Evolutionary conservation across 78 protist genomes (phyloP), one percentile per base, ranked within the genome.

Genomic region (Reticulomyxa filosa): DNA sequence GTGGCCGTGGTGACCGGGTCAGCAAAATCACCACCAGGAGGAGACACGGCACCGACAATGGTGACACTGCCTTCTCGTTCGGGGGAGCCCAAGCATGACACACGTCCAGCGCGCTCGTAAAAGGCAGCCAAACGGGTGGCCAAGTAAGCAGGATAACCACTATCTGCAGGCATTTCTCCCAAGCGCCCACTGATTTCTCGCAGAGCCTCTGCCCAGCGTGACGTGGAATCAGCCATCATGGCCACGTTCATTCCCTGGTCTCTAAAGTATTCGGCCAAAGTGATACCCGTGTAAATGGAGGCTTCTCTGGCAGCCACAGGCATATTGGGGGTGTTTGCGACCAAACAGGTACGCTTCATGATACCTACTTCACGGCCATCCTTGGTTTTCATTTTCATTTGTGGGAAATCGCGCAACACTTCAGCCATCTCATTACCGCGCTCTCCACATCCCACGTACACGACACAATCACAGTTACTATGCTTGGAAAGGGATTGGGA

Each of bases 311-410:
- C 65, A 34, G 65, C 65, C 10, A 59, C 65, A 59, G 65, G 98
- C 99, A 97, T 97, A 83, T 97, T 97, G 36, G 99, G 93, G 5
- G 99, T 95, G 83, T 97, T 97, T 70, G 99, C 99, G 3, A 97
- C 95, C 35, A 97, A 79, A n/a, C 87, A 72, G 29, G 99, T 97
- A 59, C 99, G 90, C 76, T 93, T 85, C 99, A 97, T 94, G 83
- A 94, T 92, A 33, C 90, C 51, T 69, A 83, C 93, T 32, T 78
- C 71, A 48, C 38, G 34, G 55, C 86, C 96, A 46, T 77, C 64
- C 38, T 22, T 25, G n/a, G 67, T 48, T 37, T 71, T 57, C 67
- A 42, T 56, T 25, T 57, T 62, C 25, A 65, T 65, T 63, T 70
- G 69, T 5, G 69, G 71, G 96, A 96, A 96, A n/a, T 96, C 99